Base-by-base conservation (phyloP, 1,284 basidiomycete species). In the Papiliotrema fonsecae region DNA sequence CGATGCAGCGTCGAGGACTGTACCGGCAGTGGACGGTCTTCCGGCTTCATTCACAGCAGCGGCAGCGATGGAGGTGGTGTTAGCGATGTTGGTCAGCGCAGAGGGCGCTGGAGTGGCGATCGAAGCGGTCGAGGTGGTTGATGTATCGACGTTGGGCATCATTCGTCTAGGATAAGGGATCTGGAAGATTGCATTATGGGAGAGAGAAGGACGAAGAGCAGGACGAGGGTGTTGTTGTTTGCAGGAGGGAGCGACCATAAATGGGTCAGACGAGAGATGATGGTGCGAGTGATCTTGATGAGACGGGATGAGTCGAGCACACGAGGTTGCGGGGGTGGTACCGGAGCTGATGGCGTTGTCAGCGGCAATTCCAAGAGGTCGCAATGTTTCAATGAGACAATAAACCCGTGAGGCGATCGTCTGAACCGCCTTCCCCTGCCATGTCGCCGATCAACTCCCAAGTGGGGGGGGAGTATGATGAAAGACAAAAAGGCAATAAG, bases 191-290 rank as follows among this genome's bases (percentile, higher is more conserved):
- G 34, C 42, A 40, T 40, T 47, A 32, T 42, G 49, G 4, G 50
- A 51, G 13, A 35, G 27, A 4, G 50, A 28, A 22, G 50, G 35
- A 18, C 50, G 50, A 27, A 51, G 36, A 16, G 32, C 44, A 40
- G 49, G 39, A 24, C 41, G 42, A 40, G 28, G 6, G 18, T 41
- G 22, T 30, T 34, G 27, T 11, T 35, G 42, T 18, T 37, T 26
- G 19, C 9, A 25, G 32, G 40, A 35, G 14, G 31, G 16, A 27
- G 43, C 31, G 14, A 25, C 22, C 18, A 42, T 45, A 39, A 42
- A 42, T 26, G 47, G 47, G 26, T 42, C 24, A 22, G 26, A 25
- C 11, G n/a, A n/a, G n/a, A n/a, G 19, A 21, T 10, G 45, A 13
- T 38, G 35, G n/a, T 18, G 25, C 13, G 26, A 24, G 22, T 21